Evolutionary conservation across 2,329 filamentous ascomycete species (phyloP).

Genomic region (Cladophialophora bantiana): DNA sequence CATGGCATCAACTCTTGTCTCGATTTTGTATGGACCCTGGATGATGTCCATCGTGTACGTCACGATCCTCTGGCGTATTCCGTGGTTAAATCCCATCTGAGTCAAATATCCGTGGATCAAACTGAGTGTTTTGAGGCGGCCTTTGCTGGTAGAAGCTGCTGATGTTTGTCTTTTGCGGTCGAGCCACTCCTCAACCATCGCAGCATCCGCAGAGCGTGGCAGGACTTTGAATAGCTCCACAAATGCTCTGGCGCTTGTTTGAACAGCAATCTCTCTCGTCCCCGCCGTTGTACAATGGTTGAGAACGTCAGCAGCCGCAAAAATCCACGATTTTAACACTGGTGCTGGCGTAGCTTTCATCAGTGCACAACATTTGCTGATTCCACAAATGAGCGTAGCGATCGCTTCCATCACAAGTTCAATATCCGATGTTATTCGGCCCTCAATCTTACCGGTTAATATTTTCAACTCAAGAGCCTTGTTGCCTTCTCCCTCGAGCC

Average conservation of each 20-base stretch:
- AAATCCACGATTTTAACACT: constrained; percentile 41
- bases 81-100: not conserved
- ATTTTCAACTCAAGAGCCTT: constrained; percentile 13
- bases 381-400: constrained; percentile 34
- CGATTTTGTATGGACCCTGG: constrained; percentile 34
- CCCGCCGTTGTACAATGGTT: constrained; percentile 50
- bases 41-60: constrained; percentile 32
- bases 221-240: constrained; percentile 51
- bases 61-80: constrained; percentile 19
- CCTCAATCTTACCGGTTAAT: constrained; percentile 36
- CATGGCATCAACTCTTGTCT: constrained; percentile 40
- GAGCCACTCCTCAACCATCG: constrained; percentile 51
- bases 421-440: constrained; percentile 42
- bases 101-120: constrained; percentile 47
- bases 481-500: constrained; percentile 24
- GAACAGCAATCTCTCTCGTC: constrained; percentile 50
- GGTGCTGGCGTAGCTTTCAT: too few relatives aligned
- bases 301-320: constrained; percentile 44
- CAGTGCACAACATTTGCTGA: constrained; percentile 28
- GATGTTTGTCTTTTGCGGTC: constrained; percentile 47
- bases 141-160: constrained; percentile 50
- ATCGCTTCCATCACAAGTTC: constrained; percentile 39
- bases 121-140: constrained; percentile 53
- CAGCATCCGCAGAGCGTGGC: constrained; percentile 43
- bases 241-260: constrained; percentile 50